A percentile compares a stretch with the other conserved stretches of the same genome.
These are phyloP conservation scores for Pittosporum tobira DNA, from an alignment of 129 eudicot species.

Conservation along the genomic window DNA sequence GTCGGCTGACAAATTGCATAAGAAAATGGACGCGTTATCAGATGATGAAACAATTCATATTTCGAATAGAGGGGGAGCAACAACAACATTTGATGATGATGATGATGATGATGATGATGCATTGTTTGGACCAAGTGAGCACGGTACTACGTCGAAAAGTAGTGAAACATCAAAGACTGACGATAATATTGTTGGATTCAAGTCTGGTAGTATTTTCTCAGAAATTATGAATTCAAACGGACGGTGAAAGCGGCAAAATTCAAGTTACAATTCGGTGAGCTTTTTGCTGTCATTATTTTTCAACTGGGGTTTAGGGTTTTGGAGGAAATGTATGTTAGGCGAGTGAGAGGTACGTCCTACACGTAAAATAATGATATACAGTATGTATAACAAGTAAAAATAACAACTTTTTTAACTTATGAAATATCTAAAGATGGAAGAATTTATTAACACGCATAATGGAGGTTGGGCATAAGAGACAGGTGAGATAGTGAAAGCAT, in stretches of 20 bases:
- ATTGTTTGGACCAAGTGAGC: not conserved
- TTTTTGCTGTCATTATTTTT: not conserved
- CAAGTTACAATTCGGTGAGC: not conserved
- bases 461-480: too few relatives aligned
- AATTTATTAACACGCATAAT: too few relatives aligned
- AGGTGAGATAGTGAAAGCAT: too few relatives aligned
- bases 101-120: not conserved
- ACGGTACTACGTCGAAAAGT: not conserved
- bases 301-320: not conserved
- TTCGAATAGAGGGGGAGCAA: not conserved
- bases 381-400: too few relatives aligned
- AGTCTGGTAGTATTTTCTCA: slow-evolving; percentile 4
- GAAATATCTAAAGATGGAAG: too few relatives aligned
- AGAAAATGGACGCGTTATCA: not conserved
- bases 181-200: not conserved
- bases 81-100: not conserved
- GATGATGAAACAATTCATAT: not conserved
- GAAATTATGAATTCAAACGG: slow-evolving; percentile 7
- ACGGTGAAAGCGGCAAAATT: not conserved
- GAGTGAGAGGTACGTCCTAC: too few relatives aligned
- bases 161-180: not conserved
- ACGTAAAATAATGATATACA: too few relatives aligned
- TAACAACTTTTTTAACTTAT: too few relatives aligned
- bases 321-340: slow-evolving; percentile 19
- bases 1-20: not conserved